Evolutionary conservation across 495 filamentous ascomycete species (phyloP).

Genomic region (Penicillium taxi): DNA sequence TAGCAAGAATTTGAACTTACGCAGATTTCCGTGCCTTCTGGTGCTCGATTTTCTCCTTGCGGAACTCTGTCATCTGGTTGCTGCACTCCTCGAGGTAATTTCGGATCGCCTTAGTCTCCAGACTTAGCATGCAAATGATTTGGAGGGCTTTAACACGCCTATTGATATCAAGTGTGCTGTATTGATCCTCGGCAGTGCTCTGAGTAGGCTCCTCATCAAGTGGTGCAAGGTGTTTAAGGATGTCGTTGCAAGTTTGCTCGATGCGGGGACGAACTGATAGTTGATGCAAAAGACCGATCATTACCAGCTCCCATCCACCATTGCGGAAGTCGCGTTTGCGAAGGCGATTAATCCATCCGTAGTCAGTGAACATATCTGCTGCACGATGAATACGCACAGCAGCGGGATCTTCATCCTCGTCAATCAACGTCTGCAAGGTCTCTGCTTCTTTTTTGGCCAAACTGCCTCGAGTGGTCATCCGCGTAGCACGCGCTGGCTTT

Average conservation of each 20-base stretch:
- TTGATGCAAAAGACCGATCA: conserved; percentile 79
- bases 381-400: conserved; percentile 59
- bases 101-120: conserved; percentile 75
- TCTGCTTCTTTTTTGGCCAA: conserved; percentile 72
- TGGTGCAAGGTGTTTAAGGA: conserved; percentile 73
- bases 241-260: conserved; percentile 64
- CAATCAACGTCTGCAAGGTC: conserved; percentile 45
- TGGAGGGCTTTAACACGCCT: conserved; percentile 71
- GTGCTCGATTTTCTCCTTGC: conserved; percentile 91
- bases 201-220: conserved; percentile 61
- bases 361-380: conserved; percentile 57
- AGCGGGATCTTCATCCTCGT: conserved; percentile 19
- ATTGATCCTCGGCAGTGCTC: conserved; percentile 64
- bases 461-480: conserved; percentile 76
- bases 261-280: conserved; percentile 67
- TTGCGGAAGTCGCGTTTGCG: conserved; percentile 78
- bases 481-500: conserved; percentile 49
- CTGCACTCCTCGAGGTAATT: conserved; percentile 85
- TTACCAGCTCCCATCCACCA: conserved; percentile 84
- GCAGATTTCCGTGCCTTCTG: conserved; percentile 73
- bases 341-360: conserved; percentile 77
- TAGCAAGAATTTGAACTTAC: conserved; percentile 47
- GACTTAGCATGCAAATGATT: conserved; percentile 78
- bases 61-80: conserved; percentile 82
- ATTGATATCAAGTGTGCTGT: conserved; percentile 71